A percentile compares a stretch with the other conserved stretches of the same genome.
Conservation (phyloP, 2,329 filamentous ascomycete genomes). For the Colletotrichum destructivum region DNA sequence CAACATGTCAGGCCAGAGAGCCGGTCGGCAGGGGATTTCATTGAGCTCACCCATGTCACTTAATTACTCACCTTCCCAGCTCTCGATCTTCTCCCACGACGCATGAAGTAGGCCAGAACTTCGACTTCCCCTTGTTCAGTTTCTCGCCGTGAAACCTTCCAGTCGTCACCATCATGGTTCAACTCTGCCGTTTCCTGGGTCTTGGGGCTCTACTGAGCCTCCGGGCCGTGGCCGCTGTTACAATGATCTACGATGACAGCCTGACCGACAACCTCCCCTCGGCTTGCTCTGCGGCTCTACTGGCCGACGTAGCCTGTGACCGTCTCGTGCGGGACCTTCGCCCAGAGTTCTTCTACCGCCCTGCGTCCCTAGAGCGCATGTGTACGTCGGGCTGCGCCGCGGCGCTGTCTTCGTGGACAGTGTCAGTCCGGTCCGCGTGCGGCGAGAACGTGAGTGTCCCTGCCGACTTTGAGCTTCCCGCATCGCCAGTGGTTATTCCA, state of each 20-base stretch:
- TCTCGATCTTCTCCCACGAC: no score
- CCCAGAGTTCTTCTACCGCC: conserved; percentile 42
- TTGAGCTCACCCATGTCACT: no score
- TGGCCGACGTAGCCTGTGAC: conserved; percentile 39
- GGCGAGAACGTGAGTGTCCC: conserved; percentile 32
- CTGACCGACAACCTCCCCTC: conserved; percentile 22
- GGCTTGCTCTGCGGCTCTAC: conserved; percentile 34
- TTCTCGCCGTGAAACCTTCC: conserved; percentile 2
- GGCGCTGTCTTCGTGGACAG: conserved; percentile 38
- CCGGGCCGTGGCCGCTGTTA: conserved; percentile 29
- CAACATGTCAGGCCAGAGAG: no score
- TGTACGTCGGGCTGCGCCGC: conserved; percentile 37
- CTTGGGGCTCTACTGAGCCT: conserved; percentile 34
- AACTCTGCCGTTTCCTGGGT: conserved; percentile 5
- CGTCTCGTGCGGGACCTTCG: conserved; percentile 38
- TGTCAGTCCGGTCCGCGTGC: conserved; percentile 41
- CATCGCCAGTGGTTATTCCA: conserved; percentile 39
- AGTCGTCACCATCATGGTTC: conserved; percentile 23
- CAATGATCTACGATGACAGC: conserved; percentile 38
- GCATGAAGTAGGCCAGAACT: no score
- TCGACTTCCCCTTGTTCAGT: no score
- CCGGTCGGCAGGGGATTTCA: no score
- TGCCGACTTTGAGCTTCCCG: conserved; percentile 34
- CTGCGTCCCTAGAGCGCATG: conserved; percentile 31
- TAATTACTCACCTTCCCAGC: no score